Evolutionary conservation across 306 rosid species (phyloP), one percentile per base, ranked within the genome.

Genomic region (Fragaria nilgerrensis): DNA sequence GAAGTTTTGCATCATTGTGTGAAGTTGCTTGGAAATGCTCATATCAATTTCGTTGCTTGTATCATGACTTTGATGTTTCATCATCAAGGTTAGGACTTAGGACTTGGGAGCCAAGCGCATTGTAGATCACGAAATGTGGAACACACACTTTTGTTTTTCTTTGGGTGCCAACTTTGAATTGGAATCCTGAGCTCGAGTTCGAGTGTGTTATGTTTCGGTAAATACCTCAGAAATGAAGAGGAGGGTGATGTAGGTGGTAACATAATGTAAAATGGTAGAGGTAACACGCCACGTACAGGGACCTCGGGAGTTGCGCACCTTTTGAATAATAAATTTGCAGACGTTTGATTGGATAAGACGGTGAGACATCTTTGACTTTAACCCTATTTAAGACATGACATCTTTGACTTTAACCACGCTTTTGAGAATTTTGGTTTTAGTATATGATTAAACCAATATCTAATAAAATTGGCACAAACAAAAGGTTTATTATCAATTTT

Each of bases 221-320:
- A 17, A 17, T 6, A 64, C 23, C 45, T 17, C 34, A 9, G 44
- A 64, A 29, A 65, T 15, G 45, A 34, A 17, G 44, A 5, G n/a
- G 41, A 64, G 0, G 25, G 37, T 32, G 69, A 34, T 2, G 23
- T 17, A 17, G 70, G 70, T 27, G 69, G 20, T 37, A 5, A 17
- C 37, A 1, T 19, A 20, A 20, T 15, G 17, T 25, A 6, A 64
- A 64, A 32, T 34, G 9, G 22, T 34, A 32, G 23, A 1, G 41
- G 23, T 34, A 55, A 56, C 77, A 73, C 69, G 77, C 69, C 43
- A 73, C 50, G 7, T 37, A 37, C 2, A 4, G 13, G 29, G 10
- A 6, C 85, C 80, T 84, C 58, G 87, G 87, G 85, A 78, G 59
- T 76, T 81, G 78, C 68, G 78, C 55, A 50, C 19, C 47, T 43